Percentiles rank a stretch among this genome's conserved stretches.
phyloP scores from a whole-genome alignment of 2,329 filamentous ascomycete genomes.

The Penicillium sp. region DNA sequence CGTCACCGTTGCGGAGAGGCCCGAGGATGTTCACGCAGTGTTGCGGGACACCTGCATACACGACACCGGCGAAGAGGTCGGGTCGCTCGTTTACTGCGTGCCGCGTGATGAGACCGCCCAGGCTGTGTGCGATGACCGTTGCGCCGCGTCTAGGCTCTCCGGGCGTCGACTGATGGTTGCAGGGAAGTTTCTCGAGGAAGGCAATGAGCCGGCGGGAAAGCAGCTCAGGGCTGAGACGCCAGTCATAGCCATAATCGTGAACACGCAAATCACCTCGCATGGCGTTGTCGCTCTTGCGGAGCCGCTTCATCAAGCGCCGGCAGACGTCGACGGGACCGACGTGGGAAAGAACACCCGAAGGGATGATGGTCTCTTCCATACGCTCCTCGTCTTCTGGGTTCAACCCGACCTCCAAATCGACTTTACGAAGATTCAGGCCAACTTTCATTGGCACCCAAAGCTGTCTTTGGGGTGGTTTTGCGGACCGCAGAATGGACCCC shows the following conservation, averaged over 20 bases:
- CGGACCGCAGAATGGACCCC: slow-evolving; percentile 84
- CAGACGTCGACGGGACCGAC: slow-evolving; percentile 92
- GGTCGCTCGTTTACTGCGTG: slow-evolving; percentile 85
- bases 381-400: slow-evolving; percentile 78
- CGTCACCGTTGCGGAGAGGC: slow-evolving; percentile 87
- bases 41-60: slow-evolving; percentile 83
- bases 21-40: slow-evolving; percentile 90
- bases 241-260: slow-evolving; percentile 94
- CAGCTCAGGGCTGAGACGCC: slow-evolving; percentile 80
- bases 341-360: slow-evolving; percentile 86
- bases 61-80: slow-evolving; percentile 79
- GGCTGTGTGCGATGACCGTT: slow-evolving; percentile 77
- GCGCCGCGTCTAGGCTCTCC: slow-evolving; percentile 65
- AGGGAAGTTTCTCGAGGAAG: slow-evolving; percentile 74
- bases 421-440: slow-evolving; percentile 86
- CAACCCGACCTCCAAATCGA: slow-evolving; percentile 84
- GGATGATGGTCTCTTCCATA: slow-evolving; percentile 80
- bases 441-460: slow-evolving; percentile 94
- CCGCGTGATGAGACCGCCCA: slow-evolving; percentile 84
- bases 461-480: slow-evolving; percentile 79
- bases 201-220: slow-evolving; percentile 70
- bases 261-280: slow-evolving; percentile 71
- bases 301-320: slow-evolving; percentile 74
- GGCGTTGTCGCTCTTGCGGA: slow-evolving; percentile 74
- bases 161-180: slow-evolving; percentile 58